phyloP scores from a whole-genome alignment of 768 basidiomycete genomes.

The Polyporus arcularius region DNA sequence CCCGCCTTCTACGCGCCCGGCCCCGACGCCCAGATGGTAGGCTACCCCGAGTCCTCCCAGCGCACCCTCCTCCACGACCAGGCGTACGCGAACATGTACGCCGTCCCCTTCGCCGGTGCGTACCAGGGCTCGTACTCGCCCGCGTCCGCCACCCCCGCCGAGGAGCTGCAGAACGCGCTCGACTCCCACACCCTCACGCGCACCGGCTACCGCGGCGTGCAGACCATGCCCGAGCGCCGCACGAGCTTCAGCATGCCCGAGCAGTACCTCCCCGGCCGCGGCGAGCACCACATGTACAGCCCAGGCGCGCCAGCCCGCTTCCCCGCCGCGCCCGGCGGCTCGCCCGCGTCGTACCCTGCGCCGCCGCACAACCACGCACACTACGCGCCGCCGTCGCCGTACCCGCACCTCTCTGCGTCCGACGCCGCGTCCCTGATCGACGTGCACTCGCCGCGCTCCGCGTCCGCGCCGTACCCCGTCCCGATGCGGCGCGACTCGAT shows the following conservation, averaged over 20 bases:
- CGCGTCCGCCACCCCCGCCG: constrained; percentile 4
- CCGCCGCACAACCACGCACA: constrained; percentile 3
- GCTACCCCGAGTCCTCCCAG: constrained; percentile 35
- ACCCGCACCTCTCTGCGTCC: background rate
- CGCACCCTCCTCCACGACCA: constrained; percentile 29
- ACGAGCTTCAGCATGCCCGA: constrained; percentile 6
- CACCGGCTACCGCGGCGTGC: constrained; percentile 11
- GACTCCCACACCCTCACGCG: constrained; percentile 11
- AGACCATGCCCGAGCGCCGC: constrained; percentile 9
- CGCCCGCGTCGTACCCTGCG: constrained; percentile 4
- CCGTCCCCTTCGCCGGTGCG: constrained; percentile 10
- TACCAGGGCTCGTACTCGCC: constrained; percentile 13
- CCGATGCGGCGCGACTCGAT: constrained; percentile 23
- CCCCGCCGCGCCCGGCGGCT: background rate
- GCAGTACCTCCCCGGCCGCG: constrained; percentile 11
- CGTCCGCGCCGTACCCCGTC: constrained; percentile 14
- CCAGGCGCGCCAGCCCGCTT: constrained; percentile 3
- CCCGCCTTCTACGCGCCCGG: constrained; percentile 17
- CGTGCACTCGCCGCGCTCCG: constrained; percentile 20
- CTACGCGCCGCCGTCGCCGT: background rate
- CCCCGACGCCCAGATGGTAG: constrained; percentile 23
- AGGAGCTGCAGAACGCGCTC: constrained; percentile 15
- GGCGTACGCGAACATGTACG: constrained; percentile 25
- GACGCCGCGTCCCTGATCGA: constrained; percentile 16
- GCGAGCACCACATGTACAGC: background rate